Evolutionary conservation across 116 monocot genomes (phyloP), one percentile per base, ranked within the genome.

Genomic region (Dioscorea cayenensis): DNA sequence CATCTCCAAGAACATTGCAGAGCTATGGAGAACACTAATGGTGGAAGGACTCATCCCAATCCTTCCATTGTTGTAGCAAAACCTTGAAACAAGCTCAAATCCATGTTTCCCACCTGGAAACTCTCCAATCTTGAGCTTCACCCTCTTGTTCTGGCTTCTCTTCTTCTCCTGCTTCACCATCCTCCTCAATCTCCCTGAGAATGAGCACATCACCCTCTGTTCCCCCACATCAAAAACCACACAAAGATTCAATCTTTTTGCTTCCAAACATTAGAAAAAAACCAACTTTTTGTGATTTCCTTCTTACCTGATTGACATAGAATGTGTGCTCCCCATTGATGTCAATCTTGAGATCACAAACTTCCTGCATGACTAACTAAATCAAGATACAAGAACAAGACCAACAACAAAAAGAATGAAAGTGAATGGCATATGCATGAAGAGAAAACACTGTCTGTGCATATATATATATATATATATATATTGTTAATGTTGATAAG

Each of bases 251-350:
- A 17, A 28, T 3, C 55, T 55, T 55, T 55, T n/a, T 18, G n/a
- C 10, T 16, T n/a, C 11, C 17, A 4, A 51, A 2, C 51, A 51
- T 11, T 4, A 51, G 51, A 51, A n/a, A 55, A 55, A 14, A 1
- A 55, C 2, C n/a, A 27, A 62, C 6, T 20, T 23, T 22, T 62
- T 23, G 8, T 23, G 62, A 62, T 23, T 11, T 4, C 7, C 6
- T 19, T 22, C 10, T 17, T 79, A 92, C 92, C 88, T 92, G 88
- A 69, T 85, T 79, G 83, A 97, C 74, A 65, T 84, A 78, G 76
- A 90, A 92, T 58, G 73, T 84, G 64, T 90, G 79, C 28, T 90
- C 73, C 8, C 90, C 92, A 83, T 97, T 84, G 84, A 97, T 81
- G 60, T 77, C 73, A 49, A 97, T 75, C 75, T 83, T 97, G 74